Percentiles rank a stretch among this genome's conserved stretches.
Evolutionary conservation across 805 yeast genomes (phyloP).

Genomic region (Wickerhamomyces mucosus): DNA sequence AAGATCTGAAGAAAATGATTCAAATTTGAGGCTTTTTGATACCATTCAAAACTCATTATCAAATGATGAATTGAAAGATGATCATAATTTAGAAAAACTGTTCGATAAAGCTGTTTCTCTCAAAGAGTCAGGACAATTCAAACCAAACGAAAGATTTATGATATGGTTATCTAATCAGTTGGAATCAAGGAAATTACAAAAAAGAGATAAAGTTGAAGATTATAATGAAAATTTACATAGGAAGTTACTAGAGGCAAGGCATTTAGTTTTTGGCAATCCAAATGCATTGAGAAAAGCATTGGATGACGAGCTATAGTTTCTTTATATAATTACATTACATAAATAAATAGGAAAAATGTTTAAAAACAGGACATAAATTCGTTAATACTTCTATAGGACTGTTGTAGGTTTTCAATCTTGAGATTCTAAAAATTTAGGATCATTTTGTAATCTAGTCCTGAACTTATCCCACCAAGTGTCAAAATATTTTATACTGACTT

Average conservation of each 20-base stretch:
- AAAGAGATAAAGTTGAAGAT: conserved; percentile 22
- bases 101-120: conserved; percentile 30
- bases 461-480: conserved; percentile 96
- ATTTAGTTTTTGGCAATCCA: conserved; percentile 70
- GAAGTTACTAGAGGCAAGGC: conserved; percentile 41
- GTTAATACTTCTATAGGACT: neutral
- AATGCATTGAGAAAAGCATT: conserved; percentile 54
- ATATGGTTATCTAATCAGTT: conserved; percentile 52
- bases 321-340: too few relatives aligned
- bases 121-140: conserved; percentile 22
- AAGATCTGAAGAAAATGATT: conserved; percentile 8
- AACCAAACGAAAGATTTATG: conserved; percentile 33
- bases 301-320: conserved; percentile 36
- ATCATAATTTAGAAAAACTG: conserved; percentile 32
- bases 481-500: conserved; percentile 78
- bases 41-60: conserved; percentile 15
- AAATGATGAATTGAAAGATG: conserved; percentile 22
- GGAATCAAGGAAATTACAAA: conserved; percentile 20
- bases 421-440: conserved; percentile 71
- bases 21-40: conserved; percentile 7
- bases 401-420: conserved; percentile 8
- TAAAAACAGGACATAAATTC: conserved; percentile 12
- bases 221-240: conserved; percentile 25
- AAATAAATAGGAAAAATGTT: too few relatives aligned
- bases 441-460: conserved; percentile 60